Conservation (phyloP, 2,329 filamentous ascomycete species). For the Cladophialophora carrionii region DNA sequence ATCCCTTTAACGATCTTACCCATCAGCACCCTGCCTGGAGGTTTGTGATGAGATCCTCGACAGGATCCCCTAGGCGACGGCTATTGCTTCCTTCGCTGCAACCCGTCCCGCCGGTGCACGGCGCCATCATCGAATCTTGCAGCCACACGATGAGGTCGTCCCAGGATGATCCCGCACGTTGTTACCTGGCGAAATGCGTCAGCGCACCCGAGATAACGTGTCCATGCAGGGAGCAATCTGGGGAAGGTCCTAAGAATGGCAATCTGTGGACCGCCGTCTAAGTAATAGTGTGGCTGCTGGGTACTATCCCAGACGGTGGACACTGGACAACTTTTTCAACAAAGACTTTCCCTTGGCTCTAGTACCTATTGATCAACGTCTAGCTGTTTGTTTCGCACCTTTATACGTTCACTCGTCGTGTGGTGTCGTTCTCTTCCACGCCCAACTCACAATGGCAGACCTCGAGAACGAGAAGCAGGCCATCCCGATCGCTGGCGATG, state of each 20-base stretch:
- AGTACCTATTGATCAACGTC: background rate
- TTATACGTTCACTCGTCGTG: background rate
- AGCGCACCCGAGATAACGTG: background rate
- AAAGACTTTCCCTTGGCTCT: constrained; percentile 6
- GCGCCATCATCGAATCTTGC: background rate
- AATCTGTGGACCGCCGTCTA: background rate
- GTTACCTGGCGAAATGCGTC: constrained; percentile 4
- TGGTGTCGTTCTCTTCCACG: background rate
- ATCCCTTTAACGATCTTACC: background rate
- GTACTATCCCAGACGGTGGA: background rate
- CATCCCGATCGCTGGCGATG: background rate
- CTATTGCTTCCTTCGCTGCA: background rate
- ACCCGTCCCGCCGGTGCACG: background rate
- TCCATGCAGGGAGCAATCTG: background rate
- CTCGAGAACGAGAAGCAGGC: constrained; percentile 22
- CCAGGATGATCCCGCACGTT: background rate
- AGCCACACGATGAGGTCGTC: constrained; percentile 1
- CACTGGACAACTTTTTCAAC: background rate
- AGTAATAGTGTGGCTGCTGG: background rate
- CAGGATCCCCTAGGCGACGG: background rate
- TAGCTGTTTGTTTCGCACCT: background rate
- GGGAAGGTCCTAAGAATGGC: too few relatives aligned
- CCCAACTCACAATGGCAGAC: constrained; percentile 15
- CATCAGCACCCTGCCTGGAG: background rate
- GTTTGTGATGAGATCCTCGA: background rate